Conservation (phyloP, 108 stramenopile species). For the Cyclotella choctawhatcheeana region DNA sequence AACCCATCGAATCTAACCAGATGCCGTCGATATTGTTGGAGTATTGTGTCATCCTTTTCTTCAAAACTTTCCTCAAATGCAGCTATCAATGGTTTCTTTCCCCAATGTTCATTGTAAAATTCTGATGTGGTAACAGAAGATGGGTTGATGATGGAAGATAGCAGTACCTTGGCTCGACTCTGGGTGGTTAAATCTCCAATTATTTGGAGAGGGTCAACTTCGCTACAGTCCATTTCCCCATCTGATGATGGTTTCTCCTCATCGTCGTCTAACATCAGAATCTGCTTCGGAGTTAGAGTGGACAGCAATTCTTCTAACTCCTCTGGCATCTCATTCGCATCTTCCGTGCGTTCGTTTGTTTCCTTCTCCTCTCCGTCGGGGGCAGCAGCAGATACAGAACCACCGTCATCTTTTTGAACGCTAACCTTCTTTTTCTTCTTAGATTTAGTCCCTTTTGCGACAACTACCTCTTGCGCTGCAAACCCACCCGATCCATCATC, state of each 20-base stretch:
- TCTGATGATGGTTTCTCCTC: too few species aligned
- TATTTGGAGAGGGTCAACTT: conserved; percentile 7
- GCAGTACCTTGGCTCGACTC: conserved; percentile 63
- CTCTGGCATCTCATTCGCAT: conserved; percentile 18
- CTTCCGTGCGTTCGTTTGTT: background rate
- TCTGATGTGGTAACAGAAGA: conserved; percentile 53
- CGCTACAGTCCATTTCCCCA: too few species aligned
- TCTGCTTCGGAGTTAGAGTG: conserved; percentile 18
- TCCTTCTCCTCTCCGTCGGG: conserved; percentile 8
- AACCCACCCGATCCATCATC: background rate
- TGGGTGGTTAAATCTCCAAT: conserved; percentile 48
- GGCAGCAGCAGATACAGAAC: background rate
- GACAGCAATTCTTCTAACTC: conserved; percentile 20
- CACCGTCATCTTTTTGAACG: conserved; percentile 1
- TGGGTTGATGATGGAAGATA: conserved; percentile 72
- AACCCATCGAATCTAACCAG: conserved; percentile 61
- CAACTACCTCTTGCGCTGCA: background rate
- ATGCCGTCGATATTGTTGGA: conserved; percentile 22
- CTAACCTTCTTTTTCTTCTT: conserved; percentile 21
- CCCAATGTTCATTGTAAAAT: conserved; percentile 85
- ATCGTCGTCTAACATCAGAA: background rate
- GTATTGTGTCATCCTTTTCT: conserved; percentile 1
- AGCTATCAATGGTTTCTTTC: conserved; percentile 83
- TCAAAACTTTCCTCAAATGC: conserved; percentile 24
- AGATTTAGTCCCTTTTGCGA: background rate